A percentile compares a stretch with the other conserved stretches of the same genome.
Evolutionary conservation across 805 yeast genomes (phyloP).

Genomic region (Candida michaelii): DNA sequence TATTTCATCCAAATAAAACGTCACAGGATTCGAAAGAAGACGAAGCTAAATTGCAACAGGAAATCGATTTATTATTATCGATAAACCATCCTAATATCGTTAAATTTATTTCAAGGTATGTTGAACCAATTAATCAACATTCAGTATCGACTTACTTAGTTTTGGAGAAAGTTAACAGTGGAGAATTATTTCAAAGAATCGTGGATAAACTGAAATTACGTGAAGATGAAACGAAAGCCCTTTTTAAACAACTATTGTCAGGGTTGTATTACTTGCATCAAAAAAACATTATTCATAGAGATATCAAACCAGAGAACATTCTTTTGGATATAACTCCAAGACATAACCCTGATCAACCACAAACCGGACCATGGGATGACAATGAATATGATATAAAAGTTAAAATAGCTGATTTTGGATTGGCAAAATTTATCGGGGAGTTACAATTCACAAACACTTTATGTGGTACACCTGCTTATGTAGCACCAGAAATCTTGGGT

Average conservation of each 20-base stretch:
- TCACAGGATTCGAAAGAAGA: slow-evolving; percentile 27
- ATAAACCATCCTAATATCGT: slow-evolving; percentile 73
- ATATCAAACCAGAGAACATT: slow-evolving; percentile 47
- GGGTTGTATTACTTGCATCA: slow-evolving; percentile 41
- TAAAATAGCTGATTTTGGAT: slow-evolving; percentile 83
- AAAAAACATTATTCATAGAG: slow-evolving; percentile 44
- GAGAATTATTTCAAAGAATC: slow-evolving; percentile 73
- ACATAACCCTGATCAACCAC: slow-evolving; percentile 21
- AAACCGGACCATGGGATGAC: slow-evolving; percentile 57
- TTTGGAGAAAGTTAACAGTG: slow-evolving; percentile 70
- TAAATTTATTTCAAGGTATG: slow-evolving; percentile 56
- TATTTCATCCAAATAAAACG: slow-evolving; percentile 57
- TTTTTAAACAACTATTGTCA: slow-evolving; percentile 49
- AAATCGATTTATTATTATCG: slow-evolving; percentile 61
- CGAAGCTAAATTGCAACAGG: slow-evolving; percentile 55
- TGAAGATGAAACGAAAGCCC: slow-evolving; percentile 60
- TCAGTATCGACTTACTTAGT: slow-evolving; percentile 60
- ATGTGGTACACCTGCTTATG: slow-evolving; percentile 87
- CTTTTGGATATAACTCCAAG: slow-evolving; percentile 52
- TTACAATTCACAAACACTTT: slow-evolving; percentile 71
- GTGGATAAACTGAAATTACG: slow-evolving; percentile 61
- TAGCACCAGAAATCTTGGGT: slow-evolving; percentile 73
- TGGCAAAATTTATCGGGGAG: slow-evolving; percentile 69
- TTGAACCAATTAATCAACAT: slow-evolving; percentile 52
- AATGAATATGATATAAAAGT: slow-evolving; percentile 63